Conservation (phyloP, 441 rosid species). For the Brassica balearica region DNA sequence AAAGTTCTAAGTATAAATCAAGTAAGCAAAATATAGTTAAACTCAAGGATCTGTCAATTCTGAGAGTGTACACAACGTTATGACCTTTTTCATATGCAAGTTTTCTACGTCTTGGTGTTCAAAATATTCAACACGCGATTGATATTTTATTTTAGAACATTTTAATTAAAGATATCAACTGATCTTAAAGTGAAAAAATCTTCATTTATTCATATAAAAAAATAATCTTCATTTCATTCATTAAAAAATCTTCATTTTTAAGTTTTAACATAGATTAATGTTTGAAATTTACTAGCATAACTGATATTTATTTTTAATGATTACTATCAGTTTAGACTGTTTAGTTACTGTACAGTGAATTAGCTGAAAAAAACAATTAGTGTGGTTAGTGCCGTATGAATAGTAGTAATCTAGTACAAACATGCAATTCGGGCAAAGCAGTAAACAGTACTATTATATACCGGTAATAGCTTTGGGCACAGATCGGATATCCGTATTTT, state of each 20-base stretch:
- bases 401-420: background rate
- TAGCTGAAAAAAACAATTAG: background rate
- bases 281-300: background rate
- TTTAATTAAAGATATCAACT: background rate
- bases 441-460: background rate
- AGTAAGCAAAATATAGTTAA: background rate
- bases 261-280: background rate
- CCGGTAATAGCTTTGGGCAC: no score
- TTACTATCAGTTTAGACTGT: background rate
- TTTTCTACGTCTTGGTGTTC: background rate
- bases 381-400: background rate
- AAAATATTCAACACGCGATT: background rate
- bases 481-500: no score
- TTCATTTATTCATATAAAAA: no score
- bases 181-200: background rate
- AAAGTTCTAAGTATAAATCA: background rate
- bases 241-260: no score
- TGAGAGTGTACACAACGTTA: background rate
- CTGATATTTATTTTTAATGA: background rate
- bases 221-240: no score
- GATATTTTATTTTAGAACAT: background rate
- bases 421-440: background rate
- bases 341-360: background rate
- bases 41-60: background rate
- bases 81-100: background rate